These are phyloP conservation scores for Colletotrichum sp. DNA, from an alignment of 2,329 filamentous ascomycete species.

Conservation along the genomic window DNA sequence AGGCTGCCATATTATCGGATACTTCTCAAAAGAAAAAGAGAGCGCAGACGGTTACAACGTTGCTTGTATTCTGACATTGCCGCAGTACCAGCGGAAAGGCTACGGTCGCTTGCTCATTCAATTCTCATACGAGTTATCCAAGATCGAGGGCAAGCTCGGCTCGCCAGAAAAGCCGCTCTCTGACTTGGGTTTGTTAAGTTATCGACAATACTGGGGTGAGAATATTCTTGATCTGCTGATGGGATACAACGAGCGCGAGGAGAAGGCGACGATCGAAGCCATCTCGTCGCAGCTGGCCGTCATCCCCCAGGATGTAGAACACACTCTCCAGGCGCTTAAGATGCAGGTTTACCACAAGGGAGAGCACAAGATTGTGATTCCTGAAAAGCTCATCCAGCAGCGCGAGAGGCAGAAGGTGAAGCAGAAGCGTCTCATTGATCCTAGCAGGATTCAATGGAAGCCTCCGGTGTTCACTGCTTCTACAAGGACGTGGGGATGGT, in stretches of 20 bases:
- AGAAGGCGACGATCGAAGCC: conserved; percentile 83
- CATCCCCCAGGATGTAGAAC: conserved; percentile 97
- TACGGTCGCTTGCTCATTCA: conserved; percentile 94
- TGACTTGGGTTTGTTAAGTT: conserved; percentile 90
- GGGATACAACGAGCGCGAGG: conserved; percentile 69
- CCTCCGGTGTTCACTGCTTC: conserved; percentile 93
- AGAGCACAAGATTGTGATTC: conserved; percentile 94
- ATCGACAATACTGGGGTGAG: conserved; percentile 97
- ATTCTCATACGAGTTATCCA: conserved; percentile 96
- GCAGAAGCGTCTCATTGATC: conserved; percentile 77
- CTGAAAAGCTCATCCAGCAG: conserved; percentile 80
- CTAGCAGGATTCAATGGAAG: conserved; percentile 87
- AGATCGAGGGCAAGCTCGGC: conserved; percentile 92
- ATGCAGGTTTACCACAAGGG: conserved; percentile 97
- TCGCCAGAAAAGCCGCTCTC: conserved; percentile 96
- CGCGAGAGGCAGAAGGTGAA: conserved; percentile 83
- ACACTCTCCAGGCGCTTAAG: conserved; percentile 90
- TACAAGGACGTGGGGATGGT: conserved; percentile 96
- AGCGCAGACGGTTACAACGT: conserved; percentile 97
- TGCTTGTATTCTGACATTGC: conserved; percentile 94
- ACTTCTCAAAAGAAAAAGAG: conserved; percentile 99
- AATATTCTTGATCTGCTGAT: conserved; percentile 89
- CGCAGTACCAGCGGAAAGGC: conserved; percentile 94
- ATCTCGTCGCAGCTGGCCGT: conserved; percentile 83
- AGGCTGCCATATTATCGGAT: conserved; percentile 96